Conservation (phyloP, 345 rosid genomes). For the Lumnitzera racemosa region DNA sequence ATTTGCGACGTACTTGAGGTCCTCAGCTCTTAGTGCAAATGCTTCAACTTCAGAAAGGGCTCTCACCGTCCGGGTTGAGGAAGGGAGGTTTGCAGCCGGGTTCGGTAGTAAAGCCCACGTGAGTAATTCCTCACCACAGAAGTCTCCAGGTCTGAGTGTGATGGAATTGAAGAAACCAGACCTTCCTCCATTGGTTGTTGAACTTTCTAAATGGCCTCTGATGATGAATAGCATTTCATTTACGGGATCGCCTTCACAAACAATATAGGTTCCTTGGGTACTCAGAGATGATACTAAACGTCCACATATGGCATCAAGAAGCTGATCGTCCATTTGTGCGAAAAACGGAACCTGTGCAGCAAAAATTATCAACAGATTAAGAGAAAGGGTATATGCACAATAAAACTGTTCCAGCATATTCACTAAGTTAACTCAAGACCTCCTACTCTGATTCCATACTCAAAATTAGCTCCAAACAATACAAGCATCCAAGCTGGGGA, state of each 20-base stretch:
- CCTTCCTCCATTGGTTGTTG: constrained; percentile 89
- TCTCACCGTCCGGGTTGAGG: constrained; percentile 67
- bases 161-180: constrained; percentile 88
- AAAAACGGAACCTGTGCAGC: constrained; percentile 74
- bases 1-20: constrained; percentile 70
- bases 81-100: constrained; percentile 51
- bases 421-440: too few species aligned
- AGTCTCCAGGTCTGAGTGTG: constrained; percentile 78
- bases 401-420: neutral
- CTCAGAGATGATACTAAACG: constrained; percentile 69
- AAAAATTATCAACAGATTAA: neutral
- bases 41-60: constrained; percentile 88
- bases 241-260: constrained; percentile 84
- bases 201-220: constrained; percentile 85
- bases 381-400: neutral
- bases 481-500: too few species aligned
- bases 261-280: constrained; percentile 59
- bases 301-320: constrained; percentile 92
- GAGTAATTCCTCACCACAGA: constrained; percentile 87
- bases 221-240: constrained; percentile 88
- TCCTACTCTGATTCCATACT: too few species aligned
- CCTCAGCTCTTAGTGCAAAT: constrained; percentile 76
- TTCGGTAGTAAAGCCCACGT: constrained; percentile 93
- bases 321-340: constrained; percentile 90
- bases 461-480: too few species aligned